These are phyloP conservation scores for Talinum fruticosum DNA, from an alignment of 148 eudicot species.

Conservation along the genomic window DNA sequence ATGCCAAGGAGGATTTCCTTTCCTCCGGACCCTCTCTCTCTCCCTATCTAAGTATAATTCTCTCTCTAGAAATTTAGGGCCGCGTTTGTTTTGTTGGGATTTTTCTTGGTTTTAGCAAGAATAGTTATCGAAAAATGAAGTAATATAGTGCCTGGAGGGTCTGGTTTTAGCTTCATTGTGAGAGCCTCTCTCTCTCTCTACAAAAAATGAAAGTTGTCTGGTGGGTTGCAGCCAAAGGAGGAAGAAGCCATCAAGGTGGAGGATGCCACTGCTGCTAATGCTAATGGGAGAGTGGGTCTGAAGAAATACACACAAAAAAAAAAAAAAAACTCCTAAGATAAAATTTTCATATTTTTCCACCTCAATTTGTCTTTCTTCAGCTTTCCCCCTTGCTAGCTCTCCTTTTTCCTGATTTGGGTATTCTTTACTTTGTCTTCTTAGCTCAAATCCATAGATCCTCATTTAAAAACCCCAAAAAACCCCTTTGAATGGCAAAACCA, in stretches of 20 bases:
- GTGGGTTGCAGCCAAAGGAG: constrained; percentile 70
- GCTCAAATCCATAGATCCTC: constrained; percentile 14
- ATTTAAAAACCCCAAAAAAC: constrained; percentile 7
- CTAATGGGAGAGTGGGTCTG: constrained; percentile 22
- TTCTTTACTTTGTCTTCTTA: constrained; percentile 23
- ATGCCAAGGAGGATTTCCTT: constrained; percentile 13
- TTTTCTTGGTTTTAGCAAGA: constrained; percentile 41
- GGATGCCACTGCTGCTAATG: constrained; percentile 18
- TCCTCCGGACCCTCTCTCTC: constrained; percentile 35
- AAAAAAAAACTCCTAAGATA: constrained; percentile 2
- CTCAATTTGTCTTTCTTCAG: constrained; percentile 4
- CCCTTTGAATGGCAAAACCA: neutral
- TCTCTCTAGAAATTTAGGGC: constrained; percentile 16
- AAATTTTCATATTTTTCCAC: constrained; percentile 5
- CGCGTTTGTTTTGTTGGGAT: constrained; percentile 37
- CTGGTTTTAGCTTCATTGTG: constrained; percentile 23
- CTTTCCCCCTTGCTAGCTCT: constrained; percentile 15
- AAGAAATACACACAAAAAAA: neutral
- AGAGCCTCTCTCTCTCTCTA: constrained; percentile 18
- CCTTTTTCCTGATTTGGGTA: constrained; percentile 30
- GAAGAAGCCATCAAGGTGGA: constrained; percentile 40
- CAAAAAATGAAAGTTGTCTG: constrained; percentile 55
- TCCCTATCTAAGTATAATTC: constrained; percentile 28
- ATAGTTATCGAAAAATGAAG: constrained; percentile 33
- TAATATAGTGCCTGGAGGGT: constrained; percentile 34